Evolutionary conservation across 2,329 filamentous ascomycete species (phyloP).

Genomic region (Ophiostoma triangulosporum): DNA sequence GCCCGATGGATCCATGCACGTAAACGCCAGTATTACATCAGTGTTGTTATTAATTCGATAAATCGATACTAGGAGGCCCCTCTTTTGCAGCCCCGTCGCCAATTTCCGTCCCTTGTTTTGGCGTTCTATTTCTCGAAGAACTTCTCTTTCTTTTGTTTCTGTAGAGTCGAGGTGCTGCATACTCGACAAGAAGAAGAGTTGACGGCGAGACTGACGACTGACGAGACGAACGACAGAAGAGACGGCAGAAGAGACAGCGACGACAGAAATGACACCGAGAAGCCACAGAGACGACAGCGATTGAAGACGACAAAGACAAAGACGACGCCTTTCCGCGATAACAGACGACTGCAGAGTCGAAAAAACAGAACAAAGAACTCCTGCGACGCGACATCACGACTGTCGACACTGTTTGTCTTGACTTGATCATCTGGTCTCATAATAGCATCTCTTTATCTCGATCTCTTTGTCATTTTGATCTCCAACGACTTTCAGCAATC

Average conservation of each 20-base stretch:
- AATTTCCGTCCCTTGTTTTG: not conserved
- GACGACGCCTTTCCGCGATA: not conserved
- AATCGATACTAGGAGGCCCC: not conserved
- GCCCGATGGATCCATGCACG: not conserved
- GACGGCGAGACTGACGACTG: not conserved
- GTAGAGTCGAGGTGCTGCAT: not conserved
- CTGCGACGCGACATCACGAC: not conserved
- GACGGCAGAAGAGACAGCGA: not conserved
- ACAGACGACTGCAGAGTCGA: no score
- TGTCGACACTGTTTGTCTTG: no score
- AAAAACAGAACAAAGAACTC: not conserved
- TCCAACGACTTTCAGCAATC: no score
- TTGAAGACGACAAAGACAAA: not conserved
- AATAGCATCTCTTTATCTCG: no score
- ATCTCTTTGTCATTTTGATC: no score
- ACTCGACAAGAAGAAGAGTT: not conserved
- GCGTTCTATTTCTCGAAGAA: not conserved
- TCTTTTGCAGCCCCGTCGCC: slow-evolving; percentile 1
- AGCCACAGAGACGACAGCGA: no score
- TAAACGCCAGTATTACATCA: no score
- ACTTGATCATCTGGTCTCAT: no score
- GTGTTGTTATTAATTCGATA: no score
- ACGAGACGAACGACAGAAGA: not conserved
- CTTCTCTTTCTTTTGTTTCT: not conserved
- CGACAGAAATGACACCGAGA: not conserved